Evolutionary conservation across 2,329 filamentous ascomycete genomes (phyloP), one percentile per base, ranked within the genome.

Genomic region (Conoideocrella luteorostrata): DNA sequence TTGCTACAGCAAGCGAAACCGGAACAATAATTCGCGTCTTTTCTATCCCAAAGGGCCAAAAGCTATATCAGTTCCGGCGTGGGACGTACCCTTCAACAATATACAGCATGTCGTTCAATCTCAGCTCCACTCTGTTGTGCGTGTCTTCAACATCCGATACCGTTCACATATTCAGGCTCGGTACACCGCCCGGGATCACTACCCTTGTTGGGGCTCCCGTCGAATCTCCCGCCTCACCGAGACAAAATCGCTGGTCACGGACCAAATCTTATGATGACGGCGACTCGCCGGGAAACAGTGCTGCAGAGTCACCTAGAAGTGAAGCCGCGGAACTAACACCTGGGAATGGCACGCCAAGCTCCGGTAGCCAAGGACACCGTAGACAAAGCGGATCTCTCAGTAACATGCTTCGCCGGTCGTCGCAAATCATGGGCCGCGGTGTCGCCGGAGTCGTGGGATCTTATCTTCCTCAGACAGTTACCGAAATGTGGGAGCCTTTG

Each of bases 21-120:
- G 93, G 93, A 51, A 98, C 93, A 1, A 95, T 98, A 48, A 95
- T 98, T 51, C 83, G 93, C 13, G 89, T 98, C 41, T 98, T 98
- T 65, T 88, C 88, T 1, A 80, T 98, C 2, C 93, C 93, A 3
- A 81, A 83, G 50, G 93, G 88, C 10, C 84, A 91, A 57, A 98
- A 97, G 64, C 75, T 98, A 15, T 97, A 90, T 63, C 91, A 98
- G 61, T 98, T 98, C 67, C 81, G 93, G 47, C 82, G 93, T 51
- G 93, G 93, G 34, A 96, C 91, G 3, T 96, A 96, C 65, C 93
- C 93, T 0, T 90, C 90, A 2, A 85, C 88, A 32, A 98, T 98
- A 54, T 96, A 90, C 68, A 95, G 89, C 77, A 96, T 98, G 89
- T 95, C 90, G 1, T 98, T 98, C 69, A 98, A 98, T 64, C 82